Evolutionary conservation across 73 alveolate species (phyloP).

Genomic region (Breviolum minutum): DNA sequence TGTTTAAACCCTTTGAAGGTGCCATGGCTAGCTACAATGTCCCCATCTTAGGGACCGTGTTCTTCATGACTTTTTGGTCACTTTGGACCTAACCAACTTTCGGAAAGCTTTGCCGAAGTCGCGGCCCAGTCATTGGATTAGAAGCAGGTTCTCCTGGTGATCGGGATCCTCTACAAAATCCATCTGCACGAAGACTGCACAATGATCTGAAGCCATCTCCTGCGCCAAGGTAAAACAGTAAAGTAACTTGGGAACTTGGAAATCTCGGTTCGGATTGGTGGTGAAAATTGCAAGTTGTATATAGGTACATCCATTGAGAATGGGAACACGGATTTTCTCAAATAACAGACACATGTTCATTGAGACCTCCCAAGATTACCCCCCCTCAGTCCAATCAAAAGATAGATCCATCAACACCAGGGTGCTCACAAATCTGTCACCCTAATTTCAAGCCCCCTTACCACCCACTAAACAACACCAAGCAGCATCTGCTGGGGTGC

Average conservation of each 20-base stretch:
- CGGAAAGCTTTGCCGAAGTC: too few species aligned
- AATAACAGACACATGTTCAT: too few species aligned
- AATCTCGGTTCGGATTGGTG: too few species aligned
- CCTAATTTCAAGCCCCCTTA: too few species aligned
- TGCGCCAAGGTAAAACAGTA: background rate
- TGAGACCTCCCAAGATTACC: too few species aligned
- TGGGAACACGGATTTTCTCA: too few species aligned
- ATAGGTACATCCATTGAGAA: too few species aligned
- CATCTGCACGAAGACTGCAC: conserved; percentile 83
- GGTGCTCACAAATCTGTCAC: too few species aligned
- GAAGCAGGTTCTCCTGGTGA: background rate
- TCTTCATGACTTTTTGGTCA: background rate
- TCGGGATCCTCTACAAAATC: conserved; percentile 74
- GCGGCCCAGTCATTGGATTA: background rate
- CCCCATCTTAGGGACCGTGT: background rate
- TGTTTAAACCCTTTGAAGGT: too few species aligned
- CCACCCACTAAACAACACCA: background rate
- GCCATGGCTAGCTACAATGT: background rate
- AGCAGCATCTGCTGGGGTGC: conserved; percentile 57
- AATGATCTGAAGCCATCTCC: conserved; percentile 89
- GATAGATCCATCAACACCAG: background rate
- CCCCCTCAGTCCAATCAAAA: background rate
- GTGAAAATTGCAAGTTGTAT: too few species aligned
- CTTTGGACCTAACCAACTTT: background rate
- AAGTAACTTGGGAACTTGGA: background rate